A percentile compares a stretch with the other conserved stretches of the same genome.
These are phyloP conservation scores for Rhododendron mucronatum DNA, from an alignment of 148 eudicot genomes.

Conservation along the genomic window DNA sequence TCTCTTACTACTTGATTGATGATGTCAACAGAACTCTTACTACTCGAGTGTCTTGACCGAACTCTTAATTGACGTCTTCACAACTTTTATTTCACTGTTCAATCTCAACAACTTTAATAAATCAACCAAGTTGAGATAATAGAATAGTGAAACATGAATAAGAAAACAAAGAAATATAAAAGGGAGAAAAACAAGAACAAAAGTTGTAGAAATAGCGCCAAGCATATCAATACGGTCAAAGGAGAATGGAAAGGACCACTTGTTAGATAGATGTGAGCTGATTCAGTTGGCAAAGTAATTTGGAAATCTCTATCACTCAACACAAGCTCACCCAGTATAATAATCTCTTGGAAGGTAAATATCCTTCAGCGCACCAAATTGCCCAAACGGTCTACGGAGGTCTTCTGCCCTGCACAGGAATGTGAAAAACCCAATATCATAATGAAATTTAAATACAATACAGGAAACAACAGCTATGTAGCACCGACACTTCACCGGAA, in stretches of 20 bases:
- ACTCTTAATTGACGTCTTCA: constrained; percentile 85
- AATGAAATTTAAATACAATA: neutral
- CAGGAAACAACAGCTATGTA: neutral
- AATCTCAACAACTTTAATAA: constrained; percentile 60
- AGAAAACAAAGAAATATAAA: neutral
- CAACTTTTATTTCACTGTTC: constrained; percentile 78
- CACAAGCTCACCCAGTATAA: constrained; percentile 78
- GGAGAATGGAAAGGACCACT: neutral
- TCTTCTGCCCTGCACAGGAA: constrained; percentile 74
- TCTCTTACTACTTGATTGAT: constrained; percentile 26
- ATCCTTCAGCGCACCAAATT: constrained; percentile 90
- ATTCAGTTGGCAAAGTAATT: neutral
- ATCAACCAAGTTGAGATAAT: constrained; percentile 22
- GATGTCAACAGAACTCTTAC: constrained; percentile 27
- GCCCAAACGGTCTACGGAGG: constrained; percentile 85
- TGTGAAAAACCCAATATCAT: neutral
- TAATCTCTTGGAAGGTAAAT: constrained; percentile 92
- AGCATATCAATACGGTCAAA: constrained; percentile 2
- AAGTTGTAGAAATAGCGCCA: neutral
- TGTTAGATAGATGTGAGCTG: neutral
- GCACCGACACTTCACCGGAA: no score
- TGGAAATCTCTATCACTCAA: neutral
- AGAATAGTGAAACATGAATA: constrained; percentile 13
- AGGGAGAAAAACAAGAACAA: neutral
- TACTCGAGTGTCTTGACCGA: constrained; percentile 53